Percentiles rank a stretch among this genome's conserved stretches.
Conservation (phyloP, 1,284 basidiomycete species). For the Amylostereum areolatum region DNA sequence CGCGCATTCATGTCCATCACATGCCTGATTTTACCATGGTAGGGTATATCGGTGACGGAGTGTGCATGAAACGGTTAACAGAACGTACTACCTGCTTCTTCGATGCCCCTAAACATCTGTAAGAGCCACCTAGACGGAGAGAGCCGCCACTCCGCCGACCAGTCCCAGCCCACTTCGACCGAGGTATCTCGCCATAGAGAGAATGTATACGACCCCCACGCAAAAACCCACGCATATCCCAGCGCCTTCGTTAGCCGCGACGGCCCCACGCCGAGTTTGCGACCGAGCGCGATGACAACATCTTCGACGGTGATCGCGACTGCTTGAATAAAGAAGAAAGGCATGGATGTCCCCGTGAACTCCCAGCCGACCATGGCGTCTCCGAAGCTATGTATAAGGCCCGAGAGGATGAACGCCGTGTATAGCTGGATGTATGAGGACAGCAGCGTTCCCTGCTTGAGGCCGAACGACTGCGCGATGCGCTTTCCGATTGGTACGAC, state of each 20-base stretch:
- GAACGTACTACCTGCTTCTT: too few species aligned
- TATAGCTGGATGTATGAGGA: constrained; percentile 28
- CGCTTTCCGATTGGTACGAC: constrained; percentile 17
- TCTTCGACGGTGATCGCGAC: constrained; percentile 25
- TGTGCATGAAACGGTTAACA: too few species aligned
- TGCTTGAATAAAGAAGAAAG: constrained; percentile 24
- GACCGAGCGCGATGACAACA: constrained; percentile 13
- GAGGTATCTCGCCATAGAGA: too few species aligned
- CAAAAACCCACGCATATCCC: constrained; percentile 12
- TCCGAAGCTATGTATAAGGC: constrained; percentile 20
- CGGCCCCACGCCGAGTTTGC: background rate
- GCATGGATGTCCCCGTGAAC: constrained; percentile 14
- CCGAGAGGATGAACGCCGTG: constrained; percentile 25
- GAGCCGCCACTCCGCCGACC: too few species aligned
- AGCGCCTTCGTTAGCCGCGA: background rate
- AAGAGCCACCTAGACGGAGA: too few species aligned
- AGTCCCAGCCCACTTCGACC: too few species aligned
- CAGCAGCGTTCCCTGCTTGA: constrained; percentile 14
- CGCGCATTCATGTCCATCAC: too few species aligned
- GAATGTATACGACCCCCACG: constrained; percentile 1
- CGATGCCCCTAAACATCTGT: too few species aligned
- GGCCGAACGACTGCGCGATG: constrained; percentile 10
- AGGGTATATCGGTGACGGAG: too few species aligned
- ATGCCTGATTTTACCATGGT: too few species aligned
- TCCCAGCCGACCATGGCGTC: constrained; percentile 15